These are phyloP conservation scores for Gonium pectorale DNA, from an alignment of 139 green algal species.

Conservation along the genomic window DNA sequence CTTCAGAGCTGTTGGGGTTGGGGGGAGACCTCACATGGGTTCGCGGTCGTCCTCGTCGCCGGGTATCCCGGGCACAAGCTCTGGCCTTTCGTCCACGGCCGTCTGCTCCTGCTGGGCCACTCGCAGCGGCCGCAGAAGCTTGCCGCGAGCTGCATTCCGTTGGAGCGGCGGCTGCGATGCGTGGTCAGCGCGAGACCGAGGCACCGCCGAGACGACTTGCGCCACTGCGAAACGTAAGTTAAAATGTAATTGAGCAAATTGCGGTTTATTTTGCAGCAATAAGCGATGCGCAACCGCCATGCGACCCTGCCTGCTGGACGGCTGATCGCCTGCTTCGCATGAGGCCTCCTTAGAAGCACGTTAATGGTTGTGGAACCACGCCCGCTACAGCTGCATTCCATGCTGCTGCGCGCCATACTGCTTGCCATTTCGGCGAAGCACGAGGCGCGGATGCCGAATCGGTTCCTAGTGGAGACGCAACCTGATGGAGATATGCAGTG, in stretches of 20 bases:
- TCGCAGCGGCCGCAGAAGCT: background rate
- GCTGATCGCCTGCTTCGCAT: background rate
- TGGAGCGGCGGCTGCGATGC: background rate
- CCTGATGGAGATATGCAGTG: too few relatives aligned
- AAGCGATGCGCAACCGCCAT: background rate
- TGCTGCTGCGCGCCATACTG: background rate
- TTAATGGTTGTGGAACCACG: background rate
- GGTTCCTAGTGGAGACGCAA: too few relatives aligned
- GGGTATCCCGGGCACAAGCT: too few relatives aligned
- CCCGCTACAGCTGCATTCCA: constrained; percentile 30
- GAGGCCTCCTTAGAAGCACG: background rate
- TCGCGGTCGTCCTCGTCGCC: too few relatives aligned
- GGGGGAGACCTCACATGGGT: too few relatives aligned
- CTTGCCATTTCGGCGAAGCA: too few relatives aligned
- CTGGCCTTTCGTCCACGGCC: too few relatives aligned
- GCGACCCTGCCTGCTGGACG: constrained; percentile 8
- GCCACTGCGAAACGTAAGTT: background rate
- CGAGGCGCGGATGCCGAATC: too few relatives aligned
- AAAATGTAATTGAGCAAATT: background rate
- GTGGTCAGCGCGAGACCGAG: background rate
- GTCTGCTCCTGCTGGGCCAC: background rate
- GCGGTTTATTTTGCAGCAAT: background rate
- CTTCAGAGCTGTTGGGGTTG: background rate
- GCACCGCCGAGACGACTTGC: background rate
- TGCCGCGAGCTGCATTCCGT: background rate